Evolutionary conservation across 1,284 basidiomycete species (phyloP), one percentile per base, ranked within the genome.

Genomic region (Cerrena zonata): DNA sequence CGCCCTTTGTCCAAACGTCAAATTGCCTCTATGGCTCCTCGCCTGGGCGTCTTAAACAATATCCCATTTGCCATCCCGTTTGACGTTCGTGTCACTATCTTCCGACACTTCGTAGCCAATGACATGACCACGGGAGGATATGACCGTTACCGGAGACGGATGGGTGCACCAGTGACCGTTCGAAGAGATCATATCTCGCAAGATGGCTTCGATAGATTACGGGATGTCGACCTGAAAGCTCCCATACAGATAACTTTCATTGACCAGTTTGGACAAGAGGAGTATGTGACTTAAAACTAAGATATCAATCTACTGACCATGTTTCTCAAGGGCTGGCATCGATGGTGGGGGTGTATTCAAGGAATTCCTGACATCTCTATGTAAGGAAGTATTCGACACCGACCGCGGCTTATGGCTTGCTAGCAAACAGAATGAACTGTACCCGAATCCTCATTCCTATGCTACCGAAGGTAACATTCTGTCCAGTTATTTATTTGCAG

Each of bases 301-400:
- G n/a, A n/a, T n/a, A n/a, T n/a, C n/a, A n/a, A n/a, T n/a, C n/a
- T n/a, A n/a, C n/a, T n/a, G n/a, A n/a, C n/a, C n/a, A n/a, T n/a
- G n/a, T n/a, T n/a, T n/a, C n/a, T 49, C 5, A 57, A 88, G 89
- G 63, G 86, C 86, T 25, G 92, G 93, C 0, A 94, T 95, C 27
- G 94, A 99, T 61, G 95, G 95, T 1, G 94, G 96, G 2, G 95
- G 96, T 0, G 83, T 99, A 5, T 98, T 97, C 75, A 99, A 99
- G 65, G 96, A 98, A 68, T 96, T 99, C 63, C 80, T 99, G 61
- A 98, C 94, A 1, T 88, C 86, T 12, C 68, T 97, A 19, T 87
- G 84, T 49, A 93, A 90, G 61, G 94, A 98, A 66, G 94, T 90
- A 0, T 98, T 99, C 57, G 93, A 99, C 62, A 89, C 89, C 0